Evolutionary conservation across 2,329 filamentous ascomycete species (phyloP).

Genomic region (Fusarium agapanthi): DNA sequence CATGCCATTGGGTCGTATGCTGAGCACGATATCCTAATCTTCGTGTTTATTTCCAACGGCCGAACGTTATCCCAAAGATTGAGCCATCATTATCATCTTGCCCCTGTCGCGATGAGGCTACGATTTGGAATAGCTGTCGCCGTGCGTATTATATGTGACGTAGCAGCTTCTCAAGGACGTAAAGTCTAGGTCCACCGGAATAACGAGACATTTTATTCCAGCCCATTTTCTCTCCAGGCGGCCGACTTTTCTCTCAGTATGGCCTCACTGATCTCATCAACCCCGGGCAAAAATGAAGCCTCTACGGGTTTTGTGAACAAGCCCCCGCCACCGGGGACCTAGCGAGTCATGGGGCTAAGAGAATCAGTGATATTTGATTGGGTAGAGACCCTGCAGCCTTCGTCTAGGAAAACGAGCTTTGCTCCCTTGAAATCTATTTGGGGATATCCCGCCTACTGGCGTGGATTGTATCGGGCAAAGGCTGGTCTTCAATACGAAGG

Average conservation of each 20-base stretch:
- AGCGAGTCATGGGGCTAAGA: slow-evolving; percentile 42
- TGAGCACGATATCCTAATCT: slow-evolving; percentile 12
- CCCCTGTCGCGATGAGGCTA: slow-evolving; percentile 30
- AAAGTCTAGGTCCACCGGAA: slow-evolving; percentile 13
- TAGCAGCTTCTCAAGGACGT: slow-evolving; percentile 23
- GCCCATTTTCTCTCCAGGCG: slow-evolving; percentile 19
- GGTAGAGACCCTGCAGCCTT: slow-evolving; percentile 34
- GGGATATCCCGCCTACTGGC: slow-evolving; percentile 40
- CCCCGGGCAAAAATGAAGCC: slow-evolving; percentile 24
- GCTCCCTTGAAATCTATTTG: slow-evolving; percentile 42
- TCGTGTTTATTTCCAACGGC: not conserved
- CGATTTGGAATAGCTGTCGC: slow-evolving; percentile 17
- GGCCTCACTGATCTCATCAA: slow-evolving; percentile 39
- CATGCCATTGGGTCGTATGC: not conserved
- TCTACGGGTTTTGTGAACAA: slow-evolving; percentile 30
- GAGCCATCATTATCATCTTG: not conserved
- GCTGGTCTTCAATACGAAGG: slow-evolving; percentile 41
- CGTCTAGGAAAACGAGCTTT: slow-evolving; percentile 44
- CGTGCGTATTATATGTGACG: slow-evolving; percentile 34
- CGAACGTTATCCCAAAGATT: not conserved
- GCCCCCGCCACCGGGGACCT: slow-evolving; percentile 37
- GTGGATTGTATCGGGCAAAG: slow-evolving; percentile 42
- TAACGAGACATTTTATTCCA: slow-evolving; percentile 17
- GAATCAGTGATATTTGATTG: slow-evolving; percentile 37
- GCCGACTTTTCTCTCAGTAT: slow-evolving; percentile 34